Base-by-base conservation (phyloP, 768 basidiomycete species). In the Cubamyces lactineus region DNA sequence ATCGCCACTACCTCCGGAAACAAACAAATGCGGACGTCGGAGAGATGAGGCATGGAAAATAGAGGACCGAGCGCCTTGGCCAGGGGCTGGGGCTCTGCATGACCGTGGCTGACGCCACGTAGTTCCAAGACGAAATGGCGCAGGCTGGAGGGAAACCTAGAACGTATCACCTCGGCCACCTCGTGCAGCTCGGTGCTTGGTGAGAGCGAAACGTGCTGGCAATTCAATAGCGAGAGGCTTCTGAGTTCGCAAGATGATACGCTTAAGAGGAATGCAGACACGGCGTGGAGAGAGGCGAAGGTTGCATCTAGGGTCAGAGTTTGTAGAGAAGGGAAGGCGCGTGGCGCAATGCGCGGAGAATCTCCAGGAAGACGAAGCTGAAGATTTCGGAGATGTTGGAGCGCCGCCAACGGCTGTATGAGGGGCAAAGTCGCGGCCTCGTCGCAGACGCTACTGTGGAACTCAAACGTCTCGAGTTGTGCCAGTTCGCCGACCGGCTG, bases 281-380 rank as follows among this genome's bases (percentile, higher is more conserved):
- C 23, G 5, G 46, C n/a, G 40, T 4, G 30, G 19, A 63, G 42
- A 3, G 43, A 53, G 1, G 57, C 46, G 17, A 54, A 59, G 39
- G 53, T 59, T 15, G 62, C 57, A 40, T 63, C 62, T 13, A 63
- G 57, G 12, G 52, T 63, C 1, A 63, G 57, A 12, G 57, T 49
- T n/a, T 42, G 46, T 9, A 63, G 47, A 2, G 62, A 30, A 15
- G 62, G 52, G 40, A 63, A 63, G 7, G 52, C 47, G 28, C 23
- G 28, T 6, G 19, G 0, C 1, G 5, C 34, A 12, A 39, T 4
- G 19, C 9, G 16, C 2, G 53, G 39, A 28, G 28, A 23, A 34
- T n/a, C 21, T 8, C 43, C 52, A 1, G 51, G 40, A 24, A 63
- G 53, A 12, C 53, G 57, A 5, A 63, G 8, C 23, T 34, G 48